These are phyloP conservation scores for Colletotrichum sp. DNA, from an alignment of 2,329 filamentous ascomycete species.

Conservation along the genomic window DNA sequence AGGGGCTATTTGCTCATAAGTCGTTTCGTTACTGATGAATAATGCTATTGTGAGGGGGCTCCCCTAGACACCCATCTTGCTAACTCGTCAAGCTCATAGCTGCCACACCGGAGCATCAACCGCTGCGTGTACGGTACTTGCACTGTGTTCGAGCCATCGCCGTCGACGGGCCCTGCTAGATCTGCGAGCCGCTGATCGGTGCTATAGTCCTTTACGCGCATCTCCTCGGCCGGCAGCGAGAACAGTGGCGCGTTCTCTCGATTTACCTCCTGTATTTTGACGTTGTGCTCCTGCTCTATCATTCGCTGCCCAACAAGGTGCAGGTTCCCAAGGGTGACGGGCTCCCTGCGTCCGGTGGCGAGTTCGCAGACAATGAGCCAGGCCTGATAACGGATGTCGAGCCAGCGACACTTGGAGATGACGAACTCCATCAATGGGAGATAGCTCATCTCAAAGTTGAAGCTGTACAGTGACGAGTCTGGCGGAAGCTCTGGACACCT, in stretches of 20 bases:
- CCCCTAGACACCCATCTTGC: slow-evolving; percentile 7
- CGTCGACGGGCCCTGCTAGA: neutral
- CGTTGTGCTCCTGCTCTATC: slow-evolving; percentile 13
- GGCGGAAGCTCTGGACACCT: neutral
- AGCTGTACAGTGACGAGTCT: neutral
- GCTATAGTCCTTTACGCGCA: slow-evolving; percentile 11
- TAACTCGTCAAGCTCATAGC: slow-evolving; percentile 7
- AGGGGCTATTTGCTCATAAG: neutral
- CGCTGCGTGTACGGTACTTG: slow-evolving; percentile 1
- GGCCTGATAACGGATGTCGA: slow-evolving; percentile 10
- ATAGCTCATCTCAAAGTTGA: slow-evolving; percentile 14
- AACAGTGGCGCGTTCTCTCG: neutral
- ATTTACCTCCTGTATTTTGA: neutral
- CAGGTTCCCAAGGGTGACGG: neutral
- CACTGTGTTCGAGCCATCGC: neutral
- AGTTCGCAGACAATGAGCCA: slow-evolving; percentile 4
- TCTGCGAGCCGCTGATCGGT: neutral
- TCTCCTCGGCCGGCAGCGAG: slow-evolving; percentile 17
- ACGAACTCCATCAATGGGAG: slow-evolving; percentile 13
- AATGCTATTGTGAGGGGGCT: neutral
- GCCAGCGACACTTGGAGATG: slow-evolving; percentile 17
- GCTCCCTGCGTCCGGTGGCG: neutral
- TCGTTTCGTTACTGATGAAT: neutral
- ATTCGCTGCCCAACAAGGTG: neutral
- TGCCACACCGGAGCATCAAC: slow-evolving; percentile 10